These are phyloP conservation scores for Talaromyces pinophilus DNA, from an alignment of 2,329 filamentous ascomycete species.

Conservation along the genomic window DNA sequence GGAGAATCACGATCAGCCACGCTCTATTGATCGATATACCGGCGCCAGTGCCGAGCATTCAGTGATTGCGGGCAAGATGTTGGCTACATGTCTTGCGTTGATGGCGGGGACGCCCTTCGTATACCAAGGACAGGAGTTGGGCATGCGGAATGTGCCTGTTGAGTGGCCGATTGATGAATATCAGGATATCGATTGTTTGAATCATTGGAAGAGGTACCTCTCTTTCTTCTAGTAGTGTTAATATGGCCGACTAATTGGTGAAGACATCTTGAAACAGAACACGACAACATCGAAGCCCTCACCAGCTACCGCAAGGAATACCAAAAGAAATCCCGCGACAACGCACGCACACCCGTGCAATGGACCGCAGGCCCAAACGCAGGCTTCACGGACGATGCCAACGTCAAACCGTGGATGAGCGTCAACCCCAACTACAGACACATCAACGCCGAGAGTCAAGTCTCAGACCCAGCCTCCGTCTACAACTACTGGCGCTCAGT, in stretches of 20 bases:
- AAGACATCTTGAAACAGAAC: slow-evolving; percentile 36
- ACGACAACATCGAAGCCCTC: slow-evolving; percentile 33
- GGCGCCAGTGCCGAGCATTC: slow-evolving; percentile 54
- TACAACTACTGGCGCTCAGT: slow-evolving; percentile 64
- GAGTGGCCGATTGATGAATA: slow-evolving; percentile 66
- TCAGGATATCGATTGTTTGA: slow-evolving; percentile 64
- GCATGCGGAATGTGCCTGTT: slow-evolving; percentile 64
- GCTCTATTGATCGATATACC: slow-evolving; percentile 59
- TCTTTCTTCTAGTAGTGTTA: not conserved
- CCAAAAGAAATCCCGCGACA: slow-evolving; percentile 58
- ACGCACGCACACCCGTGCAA: slow-evolving; percentile 71
- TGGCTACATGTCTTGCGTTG: slow-evolving; percentile 59
- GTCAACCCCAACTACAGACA: slow-evolving; percentile 62
- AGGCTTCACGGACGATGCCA: slow-evolving; percentile 61
- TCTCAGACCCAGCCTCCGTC: slow-evolving; percentile 49
- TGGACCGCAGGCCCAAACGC: slow-evolving; percentile 64
- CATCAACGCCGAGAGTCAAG: slow-evolving; percentile 58
- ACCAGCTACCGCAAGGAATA: slow-evolving; percentile 37
- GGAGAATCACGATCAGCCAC: slow-evolving; percentile 67
- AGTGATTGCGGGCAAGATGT: slow-evolving; percentile 58
- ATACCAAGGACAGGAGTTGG: slow-evolving; percentile 71
- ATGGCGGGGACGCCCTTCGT: slow-evolving; percentile 65
- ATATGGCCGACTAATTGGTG: not conserved
- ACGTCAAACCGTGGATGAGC: slow-evolving; percentile 66
- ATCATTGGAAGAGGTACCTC: slow-evolving; percentile 55